Conservation (phyloP, 2,329 filamentous ascomycete genomes). For the Metarhizium sp. region DNA sequence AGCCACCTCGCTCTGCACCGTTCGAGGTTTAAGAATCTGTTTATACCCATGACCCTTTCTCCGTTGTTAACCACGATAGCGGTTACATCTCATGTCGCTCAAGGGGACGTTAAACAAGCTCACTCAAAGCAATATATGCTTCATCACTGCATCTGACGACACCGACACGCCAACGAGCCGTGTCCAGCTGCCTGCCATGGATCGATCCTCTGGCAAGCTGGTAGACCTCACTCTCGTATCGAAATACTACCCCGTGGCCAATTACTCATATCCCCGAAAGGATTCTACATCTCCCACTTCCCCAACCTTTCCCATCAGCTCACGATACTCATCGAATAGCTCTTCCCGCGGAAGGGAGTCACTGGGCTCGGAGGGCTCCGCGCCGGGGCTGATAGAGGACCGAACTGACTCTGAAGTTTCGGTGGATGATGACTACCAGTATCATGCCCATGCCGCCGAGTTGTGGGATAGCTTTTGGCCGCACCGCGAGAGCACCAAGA, state of each 20-base stretch:
- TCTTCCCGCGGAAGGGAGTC: conserved; percentile 12
- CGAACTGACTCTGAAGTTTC: conserved; percentile 41
- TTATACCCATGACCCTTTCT: no score
- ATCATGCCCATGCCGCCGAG: conserved; percentile 33
- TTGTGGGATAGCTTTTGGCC: conserved; percentile 45
- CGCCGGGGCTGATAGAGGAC: conserved; percentile 41
- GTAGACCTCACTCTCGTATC: conserved; percentile 29
- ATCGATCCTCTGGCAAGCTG: conserved; percentile 23
- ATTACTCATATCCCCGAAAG: conserved; percentile 30
- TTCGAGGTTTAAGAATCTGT: no score
- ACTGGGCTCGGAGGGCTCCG: conserved; percentile 34
- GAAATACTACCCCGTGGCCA: conserved; percentile 29
- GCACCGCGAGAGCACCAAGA: background rate
- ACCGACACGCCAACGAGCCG: background rate
- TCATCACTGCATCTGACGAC: background rate
- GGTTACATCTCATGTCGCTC: background rate
- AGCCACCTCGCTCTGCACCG: background rate
- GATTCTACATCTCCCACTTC: conserved; percentile 10
- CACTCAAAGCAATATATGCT: no score
- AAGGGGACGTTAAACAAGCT: background rate
- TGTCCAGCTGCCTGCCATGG: conserved; percentile 18
- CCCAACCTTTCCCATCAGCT: background rate
- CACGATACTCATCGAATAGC: conserved; percentile 3
- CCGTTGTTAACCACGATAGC: background rate
- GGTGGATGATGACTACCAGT: conserved; percentile 40